phyloP scores from a whole-genome alignment of 805 yeast genomes.

The Lachancea thermotolerans region DNA sequence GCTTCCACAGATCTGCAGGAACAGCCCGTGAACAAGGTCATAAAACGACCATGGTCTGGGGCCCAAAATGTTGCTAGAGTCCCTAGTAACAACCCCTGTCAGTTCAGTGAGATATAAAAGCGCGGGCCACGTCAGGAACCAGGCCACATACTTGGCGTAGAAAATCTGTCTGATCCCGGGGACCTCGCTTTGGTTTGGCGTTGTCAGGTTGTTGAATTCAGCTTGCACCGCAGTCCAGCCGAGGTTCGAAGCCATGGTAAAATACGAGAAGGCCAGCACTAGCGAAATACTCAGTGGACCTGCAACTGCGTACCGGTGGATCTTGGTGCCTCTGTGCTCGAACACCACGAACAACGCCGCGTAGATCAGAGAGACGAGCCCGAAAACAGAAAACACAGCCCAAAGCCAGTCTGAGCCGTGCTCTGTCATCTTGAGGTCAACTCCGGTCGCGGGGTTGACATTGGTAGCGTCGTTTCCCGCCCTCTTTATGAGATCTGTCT shows the following conservation, averaged over 20 bases:
- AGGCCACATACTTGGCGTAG: slow-evolving; percentile 39
- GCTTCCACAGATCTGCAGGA: slow-evolving; percentile 38
- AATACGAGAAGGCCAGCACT: slow-evolving; percentile 36
- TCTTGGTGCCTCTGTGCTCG: slow-evolving; percentile 9
- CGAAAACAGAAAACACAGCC: slow-evolving; percentile 44
- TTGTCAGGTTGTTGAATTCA: slow-evolving; percentile 36
- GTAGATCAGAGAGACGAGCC: slow-evolving; percentile 9
- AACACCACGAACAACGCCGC: slow-evolving; percentile 12
- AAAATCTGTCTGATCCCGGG: slow-evolving; percentile 38
- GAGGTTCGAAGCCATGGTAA: slow-evolving; percentile 41
- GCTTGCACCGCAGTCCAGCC: slow-evolving; percentile 38
- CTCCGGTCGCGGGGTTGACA: slow-evolving; percentile 38
- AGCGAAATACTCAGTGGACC: slow-evolving; percentile 33
- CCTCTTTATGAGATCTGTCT: slow-evolving; percentile 9
- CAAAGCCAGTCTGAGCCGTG: slow-evolving; percentile 66
- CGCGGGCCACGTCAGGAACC: slow-evolving; percentile 42
- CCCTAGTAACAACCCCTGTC: slow-evolving; percentile 8
- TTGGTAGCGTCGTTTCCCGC: slow-evolving; percentile 36
- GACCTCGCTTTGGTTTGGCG: slow-evolving; percentile 16
- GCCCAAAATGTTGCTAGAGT: slow-evolving; percentile 4
- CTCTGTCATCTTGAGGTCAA: slow-evolving; percentile 46
- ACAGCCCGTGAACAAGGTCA: slow-evolving; percentile 23
- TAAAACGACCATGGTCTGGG: slow-evolving; percentile 9
- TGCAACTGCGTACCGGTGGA: slow-evolving; percentile 15
- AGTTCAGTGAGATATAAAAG: slow-evolving; percentile 28